A percentile compares a stretch with the other conserved stretches of the same genome.
Evolutionary conservation across 2,329 filamentous ascomycete genomes (phyloP).

Genomic region (Elsinoe ampelina): DNA sequence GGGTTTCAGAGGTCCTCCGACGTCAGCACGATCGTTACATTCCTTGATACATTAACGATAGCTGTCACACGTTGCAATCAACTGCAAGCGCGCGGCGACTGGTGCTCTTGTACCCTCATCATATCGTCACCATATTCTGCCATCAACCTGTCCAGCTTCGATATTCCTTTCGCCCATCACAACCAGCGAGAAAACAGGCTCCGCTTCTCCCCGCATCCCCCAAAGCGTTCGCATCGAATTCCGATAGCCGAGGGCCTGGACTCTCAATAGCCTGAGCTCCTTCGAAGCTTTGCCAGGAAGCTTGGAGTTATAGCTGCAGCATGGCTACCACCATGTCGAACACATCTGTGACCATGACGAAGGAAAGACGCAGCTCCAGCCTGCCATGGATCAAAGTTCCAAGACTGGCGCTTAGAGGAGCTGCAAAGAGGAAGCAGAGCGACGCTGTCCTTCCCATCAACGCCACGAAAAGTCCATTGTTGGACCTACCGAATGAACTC

Average conservation of each 20-base stretch:
- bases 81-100: neutral
- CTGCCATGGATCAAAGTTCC: conserved; percentile 12
- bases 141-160: neutral
- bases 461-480: neutral
- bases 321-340: neutral
- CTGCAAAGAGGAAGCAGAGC: conserved; percentile 8
- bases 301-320: neutral
- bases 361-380: conserved; percentile 10
- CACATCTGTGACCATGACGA: neutral
- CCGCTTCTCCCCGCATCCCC: neutral
- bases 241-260: conserved; percentile 9
- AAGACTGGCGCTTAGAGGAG: conserved; percentile 2
- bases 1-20: neutral
- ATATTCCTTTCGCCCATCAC: neutral
- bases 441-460: neutral
- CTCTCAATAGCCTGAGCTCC: neutral
- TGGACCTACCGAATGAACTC: conserved; percentile 12
- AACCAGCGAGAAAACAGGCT: neutral
- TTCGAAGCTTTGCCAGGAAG: conserved; percentile 11
- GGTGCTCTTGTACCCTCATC: neutral
- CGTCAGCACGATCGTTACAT: conserved; percentile 9
- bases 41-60: conserved; percentile 4
- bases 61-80: neutral
- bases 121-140: neutral
- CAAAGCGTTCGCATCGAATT: conserved; percentile 3